Base-by-base conservation (phyloP, 495 filamentous ascomycete species). In the Saxophila tyrrhenica region DNA sequence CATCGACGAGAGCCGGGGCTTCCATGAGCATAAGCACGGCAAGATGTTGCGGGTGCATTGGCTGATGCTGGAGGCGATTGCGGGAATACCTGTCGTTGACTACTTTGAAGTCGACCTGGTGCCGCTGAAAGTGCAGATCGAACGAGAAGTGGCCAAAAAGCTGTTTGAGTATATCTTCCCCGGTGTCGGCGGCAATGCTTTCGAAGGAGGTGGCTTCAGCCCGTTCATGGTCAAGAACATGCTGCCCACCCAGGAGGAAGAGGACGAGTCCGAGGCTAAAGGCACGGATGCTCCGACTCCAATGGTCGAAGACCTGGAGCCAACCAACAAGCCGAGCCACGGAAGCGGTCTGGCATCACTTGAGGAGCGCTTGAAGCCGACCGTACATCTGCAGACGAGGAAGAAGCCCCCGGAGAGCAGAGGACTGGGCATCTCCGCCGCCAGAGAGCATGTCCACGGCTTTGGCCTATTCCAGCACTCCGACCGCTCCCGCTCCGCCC, bases 111-210 rank as follows among this genome's bases (percentile, higher is more conserved):
- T 99, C 48, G 86, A 89, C 56, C 71, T 97, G 10, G 89, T 92
- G 66, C 92, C 92, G 1, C 78, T 99, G 61, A 94, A 87, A 65
- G 80, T 99, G 25, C 94, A 99, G 65, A 75, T 99, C 22, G 92
- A 99, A 69, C 82, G 80, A 20, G 91, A 97, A 62, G 80, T 97
- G 50, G 92, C 90, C 10, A 89, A 94, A 65, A 90, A 82, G 66
- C 76, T 99, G 19, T 96, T 97, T 62, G 91, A 97, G 68, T 99
- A 99, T 70, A 87, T 97, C 56, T 99, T 99, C 71, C 92, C 92
- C 0, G 87, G 85, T 29, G 77, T 80, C 44, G 82, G 78, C 22
- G 73, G 81, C 21, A 74, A 74, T 50, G 70, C 71, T 2, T 71
- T 73, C 56, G 79, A 79, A 53, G 80, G 82, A 62, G 78, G 81